Percentiles rank a stretch among this genome's conserved stretches.
Conservation (phyloP, 1,139 yeast genomes). For the Kurtzmaniella quercitrusa region DNA sequence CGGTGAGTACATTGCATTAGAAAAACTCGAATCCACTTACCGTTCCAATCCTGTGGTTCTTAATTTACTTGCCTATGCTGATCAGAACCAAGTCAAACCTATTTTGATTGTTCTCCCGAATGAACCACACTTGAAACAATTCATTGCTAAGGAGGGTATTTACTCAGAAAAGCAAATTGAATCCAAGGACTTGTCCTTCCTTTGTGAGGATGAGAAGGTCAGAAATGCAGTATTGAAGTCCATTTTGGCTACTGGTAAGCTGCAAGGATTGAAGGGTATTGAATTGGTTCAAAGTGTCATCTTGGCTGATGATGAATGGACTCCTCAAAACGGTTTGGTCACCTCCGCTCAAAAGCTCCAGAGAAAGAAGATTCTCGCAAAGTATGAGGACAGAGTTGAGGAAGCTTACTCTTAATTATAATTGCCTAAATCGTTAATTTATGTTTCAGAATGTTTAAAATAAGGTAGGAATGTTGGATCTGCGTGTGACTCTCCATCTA, state of each 20-base stretch:
- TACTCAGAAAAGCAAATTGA: slow-evolving; percentile 46
- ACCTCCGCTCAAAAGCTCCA: slow-evolving; percentile 96
- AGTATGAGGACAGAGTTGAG: slow-evolving; percentile 57
- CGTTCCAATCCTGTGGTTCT: slow-evolving; percentile 74
- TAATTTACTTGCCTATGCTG: slow-evolving; percentile 93
- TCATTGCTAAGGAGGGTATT: slow-evolving; percentile 51
- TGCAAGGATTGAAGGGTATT: slow-evolving; percentile 79
- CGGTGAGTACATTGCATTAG: slow-evolving; percentile 97
- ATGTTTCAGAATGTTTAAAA: background rate
- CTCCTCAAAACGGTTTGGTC: slow-evolving; percentile 91
- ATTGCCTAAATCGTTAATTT: background rate
- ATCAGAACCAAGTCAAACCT: slow-evolving; percentile 80
- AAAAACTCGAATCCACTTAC: slow-evolving; percentile 82
- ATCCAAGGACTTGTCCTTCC: slow-evolving; percentile 41
- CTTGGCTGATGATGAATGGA: slow-evolving; percentile 89
- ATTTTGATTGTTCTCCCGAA: slow-evolving; percentile 86
- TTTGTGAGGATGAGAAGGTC: slow-evolving; percentile 56
- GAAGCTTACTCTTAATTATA: slow-evolving; percentile 36
- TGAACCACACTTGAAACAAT: slow-evolving; percentile 56
- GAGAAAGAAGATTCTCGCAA: slow-evolving; percentile 81
- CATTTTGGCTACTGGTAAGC: slow-evolving; percentile 69
- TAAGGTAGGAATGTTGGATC: no score
- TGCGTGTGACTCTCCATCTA: no score
- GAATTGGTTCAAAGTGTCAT: slow-evolving; percentile 81
- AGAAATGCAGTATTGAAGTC: slow-evolving; percentile 51